Percentiles rank a stretch among this genome's conserved stretches.
Evolutionary conservation across 2,329 filamentous ascomycete genomes (phyloP).

Genomic region (Colletotrichum sojae): DNA sequence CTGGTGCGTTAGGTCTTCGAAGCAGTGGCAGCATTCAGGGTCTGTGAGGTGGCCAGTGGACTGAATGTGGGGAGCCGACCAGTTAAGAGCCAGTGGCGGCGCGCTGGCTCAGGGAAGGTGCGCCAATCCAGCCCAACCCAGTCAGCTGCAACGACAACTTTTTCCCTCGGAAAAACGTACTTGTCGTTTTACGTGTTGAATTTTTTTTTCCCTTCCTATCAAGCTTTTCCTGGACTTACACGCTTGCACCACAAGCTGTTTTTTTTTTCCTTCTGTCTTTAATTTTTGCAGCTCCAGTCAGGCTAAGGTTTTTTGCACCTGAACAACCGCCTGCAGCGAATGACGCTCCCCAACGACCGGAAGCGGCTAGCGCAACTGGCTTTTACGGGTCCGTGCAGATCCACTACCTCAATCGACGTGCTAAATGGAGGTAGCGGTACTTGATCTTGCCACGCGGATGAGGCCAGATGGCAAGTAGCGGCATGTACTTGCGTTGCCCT

Average conservation of each 20-base stretch:
- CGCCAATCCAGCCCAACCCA: too few relatives aligned
- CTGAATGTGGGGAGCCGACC: too few relatives aligned
- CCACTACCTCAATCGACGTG: constrained; percentile 34
- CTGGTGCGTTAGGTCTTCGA: too few relatives aligned
- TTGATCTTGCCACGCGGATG: background rate
- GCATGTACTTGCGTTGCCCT: background rate
- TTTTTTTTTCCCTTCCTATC: too few relatives aligned
- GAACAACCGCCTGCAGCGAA: constrained; percentile 41
- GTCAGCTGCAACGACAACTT: too few relatives aligned
- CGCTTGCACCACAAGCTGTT: background rate
- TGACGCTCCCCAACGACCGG: constrained; percentile 21
- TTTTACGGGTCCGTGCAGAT: constrained; percentile 32
- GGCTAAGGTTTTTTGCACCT: constrained; percentile 31
- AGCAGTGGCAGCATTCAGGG: too few relatives aligned
- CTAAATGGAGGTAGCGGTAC: constrained; percentile 27
- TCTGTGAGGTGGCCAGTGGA: too few relatives aligned
- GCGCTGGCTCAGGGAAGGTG: too few relatives aligned
- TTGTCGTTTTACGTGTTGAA: too few relatives aligned
- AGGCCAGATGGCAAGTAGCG: constrained; percentile 9
- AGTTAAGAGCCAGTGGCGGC: background rate
- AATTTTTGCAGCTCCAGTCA: constrained; percentile 22
- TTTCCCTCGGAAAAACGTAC: too few relatives aligned
- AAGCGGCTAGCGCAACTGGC: constrained; percentile 14
- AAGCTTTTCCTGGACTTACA: background rate
- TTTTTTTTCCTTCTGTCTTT: background rate